Evolutionary conservation across 371 early-diverging fungal genomes (phyloP).

Genomic region (Batrachochytrium dendrobatidis): DNA sequence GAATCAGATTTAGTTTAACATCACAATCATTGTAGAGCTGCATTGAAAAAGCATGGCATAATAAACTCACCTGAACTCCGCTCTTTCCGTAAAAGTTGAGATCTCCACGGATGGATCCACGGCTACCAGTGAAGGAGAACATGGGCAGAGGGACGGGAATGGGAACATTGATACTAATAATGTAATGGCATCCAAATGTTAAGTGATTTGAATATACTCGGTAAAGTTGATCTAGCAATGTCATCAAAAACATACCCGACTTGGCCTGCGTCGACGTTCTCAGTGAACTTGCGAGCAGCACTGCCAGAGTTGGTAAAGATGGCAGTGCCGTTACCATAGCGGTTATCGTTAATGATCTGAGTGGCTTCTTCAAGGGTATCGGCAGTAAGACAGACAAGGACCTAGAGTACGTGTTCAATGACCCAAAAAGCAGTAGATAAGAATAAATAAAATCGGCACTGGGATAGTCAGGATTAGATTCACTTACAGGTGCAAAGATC

Average conservation of each 20-base stretch:
- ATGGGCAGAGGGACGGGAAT: slow-evolving; percentile 96
- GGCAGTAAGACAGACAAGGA: slow-evolving; percentile 73
- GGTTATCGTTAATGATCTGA: slow-evolving; percentile 82
- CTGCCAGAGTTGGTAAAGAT: slow-evolving; percentile 87
- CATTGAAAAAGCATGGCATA: not conserved
- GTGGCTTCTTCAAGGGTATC: slow-evolving; percentile 90
- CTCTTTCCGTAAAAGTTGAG: slow-evolving; percentile 85
- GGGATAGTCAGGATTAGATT: slow-evolving; percentile 29
- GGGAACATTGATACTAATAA: slow-evolving; percentile 83
- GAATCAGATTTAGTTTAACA: not conserved
- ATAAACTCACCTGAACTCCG: slow-evolving; percentile 33
- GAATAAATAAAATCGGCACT: no score
- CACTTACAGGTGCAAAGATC: slow-evolving; percentile 96
- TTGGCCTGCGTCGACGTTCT: slow-evolving; percentile 90
- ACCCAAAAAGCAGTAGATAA: no score
- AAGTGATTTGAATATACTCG: no score
- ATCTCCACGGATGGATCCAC: slow-evolving; percentile 90
- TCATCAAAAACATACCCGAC: slow-evolving; percentile 24
- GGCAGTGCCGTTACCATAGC: slow-evolving; percentile 92
- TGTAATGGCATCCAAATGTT: no score
- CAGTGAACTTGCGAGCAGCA: slow-evolving; percentile 80
- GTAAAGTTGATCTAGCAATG: no score
- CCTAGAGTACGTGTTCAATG: no score
- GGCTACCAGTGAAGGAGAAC: slow-evolving; percentile 93
- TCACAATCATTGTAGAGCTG: not conserved